Base-by-base conservation (phyloP, 768 basidiomycete species). In the Termitomyces sp. region DNA sequence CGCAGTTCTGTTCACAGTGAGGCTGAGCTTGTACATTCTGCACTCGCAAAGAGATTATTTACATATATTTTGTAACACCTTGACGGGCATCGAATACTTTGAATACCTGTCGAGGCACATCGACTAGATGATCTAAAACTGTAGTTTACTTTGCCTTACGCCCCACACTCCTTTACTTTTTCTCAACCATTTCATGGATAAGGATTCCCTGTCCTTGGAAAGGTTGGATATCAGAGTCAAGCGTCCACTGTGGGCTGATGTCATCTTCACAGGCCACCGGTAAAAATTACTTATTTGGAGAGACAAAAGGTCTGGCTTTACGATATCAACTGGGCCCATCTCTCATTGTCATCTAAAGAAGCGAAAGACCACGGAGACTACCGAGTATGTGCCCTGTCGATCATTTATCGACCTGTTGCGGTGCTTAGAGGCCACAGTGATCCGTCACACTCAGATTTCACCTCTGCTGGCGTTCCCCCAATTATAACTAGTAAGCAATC, bases 221-320 rank as follows among this genome's bases (percentile, higher is more conserved):
- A 56, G 64, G 64, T 66, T 48, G 46, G 53, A 15, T 23, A n/a
- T 21, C 3, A 21, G 28, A 30, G 12, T 44, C 45, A n/a, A 3
- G 17, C 17, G 28, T 23, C 15, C 23, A 37, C 21, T 47, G 9
- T 37, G 47, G 30, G 31, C 23, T 60, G 19, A 54, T 58, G 2
- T 58, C 41, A 31, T 40, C 47, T 44, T 59, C 23, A n/a, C 30
- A 60, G 58, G 55, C 60, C 56, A 50, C 49, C 53, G 7, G 66
- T 66, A 23, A 71, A 66, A 56, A 56, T 66, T 43, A 73, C 71
- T 5, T 72, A 74, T 61, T 64, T 69, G 60, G 69, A 68, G 46
- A 67, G 68, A 63, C 68, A 68, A 64, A 75, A 74, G 70, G 73
- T 70, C 61, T 45, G 44, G 49, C 19, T 37, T 14, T 26, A 59